A percentile compares a stretch with the other conserved stretches of the same genome.
phyloP scores from a whole-genome alignment of 2,329 filamentous ascomycete species.

The Pseudogymnoascus sp. region DNA sequence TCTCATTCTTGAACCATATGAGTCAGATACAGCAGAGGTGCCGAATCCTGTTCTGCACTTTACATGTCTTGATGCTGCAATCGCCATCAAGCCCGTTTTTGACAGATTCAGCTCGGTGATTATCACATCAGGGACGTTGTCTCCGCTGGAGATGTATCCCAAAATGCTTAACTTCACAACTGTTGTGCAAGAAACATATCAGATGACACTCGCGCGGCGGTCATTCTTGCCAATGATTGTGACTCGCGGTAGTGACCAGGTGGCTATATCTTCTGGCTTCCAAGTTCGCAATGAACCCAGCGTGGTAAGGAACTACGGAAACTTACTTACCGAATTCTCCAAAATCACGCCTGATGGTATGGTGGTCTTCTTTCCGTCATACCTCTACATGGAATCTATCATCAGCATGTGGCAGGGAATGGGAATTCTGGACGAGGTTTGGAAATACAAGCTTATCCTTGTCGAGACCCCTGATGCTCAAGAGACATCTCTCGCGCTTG shows the following conservation, averaged over 20 bases:
- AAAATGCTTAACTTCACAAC: conserved; percentile 94
- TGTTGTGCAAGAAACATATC: conserved; percentile 93
- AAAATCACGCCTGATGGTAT: conserved; percentile 94
- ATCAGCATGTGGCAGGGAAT: conserved; percentile 99
- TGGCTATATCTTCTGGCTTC: conserved; percentile 85
- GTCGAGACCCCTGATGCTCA: conserved; percentile 97
- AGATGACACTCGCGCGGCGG: conserved; percentile 85
- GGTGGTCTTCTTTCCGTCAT: conserved; percentile 98
- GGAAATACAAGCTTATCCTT: conserved; percentile 97
- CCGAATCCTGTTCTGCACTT: conserved; percentile 97
- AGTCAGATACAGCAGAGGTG: conserved; percentile 90
- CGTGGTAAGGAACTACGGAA: conserved; percentile 96
- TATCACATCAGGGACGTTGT: conserved; percentile 95
- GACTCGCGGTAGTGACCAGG: conserved; percentile 88
- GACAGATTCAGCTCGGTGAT: conserved; percentile 97
- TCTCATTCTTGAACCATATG: conserved; percentile 92
- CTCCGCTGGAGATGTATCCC: conserved; percentile 95
- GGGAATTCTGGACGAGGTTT: conserved; percentile 94
- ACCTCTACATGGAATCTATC: conserved; percentile 98
- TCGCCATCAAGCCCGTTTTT: conserved; percentile 95
- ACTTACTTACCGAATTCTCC: conserved; percentile 85
- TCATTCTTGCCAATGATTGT: conserved; percentile 99
- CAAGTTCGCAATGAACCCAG: conserved; percentile 92
- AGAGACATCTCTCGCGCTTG: conserved; percentile 88
- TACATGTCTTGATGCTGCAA: conserved; percentile 91